phyloP scores from a whole-genome alignment of 1,139 yeast genomes.

The Geotrichum europaeum region DNA sequence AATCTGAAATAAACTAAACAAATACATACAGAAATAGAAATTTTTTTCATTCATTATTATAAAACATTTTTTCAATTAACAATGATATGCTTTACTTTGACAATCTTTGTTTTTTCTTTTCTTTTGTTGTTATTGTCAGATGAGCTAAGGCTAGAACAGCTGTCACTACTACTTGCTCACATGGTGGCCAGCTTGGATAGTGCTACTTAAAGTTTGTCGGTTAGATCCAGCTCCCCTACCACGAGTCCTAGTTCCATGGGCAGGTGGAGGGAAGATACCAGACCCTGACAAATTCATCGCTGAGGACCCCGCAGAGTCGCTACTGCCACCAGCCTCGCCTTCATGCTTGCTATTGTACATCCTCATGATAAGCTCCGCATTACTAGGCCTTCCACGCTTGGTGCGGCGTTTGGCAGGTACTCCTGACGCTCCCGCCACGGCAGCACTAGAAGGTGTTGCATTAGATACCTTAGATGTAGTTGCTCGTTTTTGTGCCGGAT shows the following conservation, averaged over 20 bases:
- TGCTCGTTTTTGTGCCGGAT: neutral
- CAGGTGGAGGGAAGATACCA: neutral
- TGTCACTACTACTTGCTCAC: conserved; percentile 13
- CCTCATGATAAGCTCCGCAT: conserved; percentile 16
- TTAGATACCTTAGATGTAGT: neutral
- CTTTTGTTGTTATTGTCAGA: neutral
- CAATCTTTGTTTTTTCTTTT: too few relatives aligned
- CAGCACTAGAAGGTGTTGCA: neutral
- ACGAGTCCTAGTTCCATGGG: neutral
- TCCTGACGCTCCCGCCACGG: neutral
- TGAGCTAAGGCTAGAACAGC: neutral
- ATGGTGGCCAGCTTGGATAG: conserved; percentile 29
- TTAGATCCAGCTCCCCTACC: conserved; percentile 8
- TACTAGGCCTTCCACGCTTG: neutral
- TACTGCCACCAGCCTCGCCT: conserved; percentile 17
- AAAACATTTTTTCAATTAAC: too few relatives aligned
- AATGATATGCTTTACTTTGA: too few relatives aligned
- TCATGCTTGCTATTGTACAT: conserved; percentile 18
- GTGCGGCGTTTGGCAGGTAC: neutral
- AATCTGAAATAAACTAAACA: too few relatives aligned
- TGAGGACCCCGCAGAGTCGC: neutral
- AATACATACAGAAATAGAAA: too few relatives aligned
- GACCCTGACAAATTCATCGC: neutral
- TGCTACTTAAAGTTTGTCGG: conserved; percentile 26
- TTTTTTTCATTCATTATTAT: too few relatives aligned